A percentile compares a stretch with the other conserved stretches of the same genome.
phyloP scores from a whole-genome alignment of 352 stramenopile genomes.

The Elongisporangium anandrum region DNA sequence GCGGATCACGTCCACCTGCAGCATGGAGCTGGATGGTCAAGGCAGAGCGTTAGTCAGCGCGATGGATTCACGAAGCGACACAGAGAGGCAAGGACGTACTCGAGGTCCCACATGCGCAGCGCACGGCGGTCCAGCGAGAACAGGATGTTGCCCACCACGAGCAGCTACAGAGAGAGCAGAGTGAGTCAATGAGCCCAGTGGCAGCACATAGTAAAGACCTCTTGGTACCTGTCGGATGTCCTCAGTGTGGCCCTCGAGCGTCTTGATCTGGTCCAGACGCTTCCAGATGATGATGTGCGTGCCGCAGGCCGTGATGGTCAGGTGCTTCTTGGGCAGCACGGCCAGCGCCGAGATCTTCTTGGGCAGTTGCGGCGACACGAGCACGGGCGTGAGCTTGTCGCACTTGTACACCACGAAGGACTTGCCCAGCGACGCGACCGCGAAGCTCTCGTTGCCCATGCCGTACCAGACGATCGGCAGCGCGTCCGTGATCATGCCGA shows the following conservation, averaged over 20 bases:
- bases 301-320: conserved; percentile 75
- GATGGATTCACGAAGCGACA: neutral
- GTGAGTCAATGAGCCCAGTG: neutral
- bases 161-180: conserved; percentile 14
- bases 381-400: conserved; percentile 82
- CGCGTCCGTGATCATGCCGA: conserved; percentile 86
- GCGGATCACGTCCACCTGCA: conserved; percentile 44
- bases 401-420: conserved; percentile 91
- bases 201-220: neutral
- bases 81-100: conserved; percentile 21
- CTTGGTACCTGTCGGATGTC: conserved; percentile 42
- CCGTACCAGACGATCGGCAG: conserved; percentile 85
- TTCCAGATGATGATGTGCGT: conserved; percentile 73
- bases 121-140: conserved; percentile 64
- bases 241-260: conserved; percentile 53
- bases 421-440: conserved; percentile 85
- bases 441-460: conserved; percentile 87
- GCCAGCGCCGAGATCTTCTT: conserved; percentile 73
- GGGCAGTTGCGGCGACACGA: conserved; percentile 75
- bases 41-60: neutral
- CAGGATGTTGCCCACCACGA: conserved; percentile 60
- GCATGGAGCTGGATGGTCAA: conserved; percentile 31
- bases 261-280: conserved; percentile 48
- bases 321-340: conserved; percentile 58
- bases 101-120: conserved; percentile 60